Evolutionary conservation across 2,329 filamentous ascomycete genomes (phyloP), one percentile per base, ranked within the genome.

Genomic region (Hymenoscyphus infarciens): DNA sequence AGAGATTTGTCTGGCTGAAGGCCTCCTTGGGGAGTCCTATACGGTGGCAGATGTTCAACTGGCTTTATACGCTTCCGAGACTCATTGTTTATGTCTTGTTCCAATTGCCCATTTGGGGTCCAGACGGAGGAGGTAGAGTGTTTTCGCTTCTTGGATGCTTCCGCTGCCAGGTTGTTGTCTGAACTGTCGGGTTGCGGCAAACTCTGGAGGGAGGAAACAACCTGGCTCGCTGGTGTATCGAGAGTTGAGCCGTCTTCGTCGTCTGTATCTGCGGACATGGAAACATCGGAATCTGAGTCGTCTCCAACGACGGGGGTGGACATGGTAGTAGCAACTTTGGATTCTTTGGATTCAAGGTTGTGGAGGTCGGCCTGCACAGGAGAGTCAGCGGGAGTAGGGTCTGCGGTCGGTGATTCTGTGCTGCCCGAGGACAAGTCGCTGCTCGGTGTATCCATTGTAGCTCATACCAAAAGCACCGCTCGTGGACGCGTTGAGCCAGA

Each of bases 251-350:
- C 60, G 49, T 73, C 68, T 55, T 64, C 60, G 33, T 71, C 66
- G 33, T 75, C 74, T 19, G 69, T 71, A 33, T 75, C 73, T 49
- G 71, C 69, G 60, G 70, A 72, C 74, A 76, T 76, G 52, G 74
- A 75, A 54, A 75, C 66, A 66, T 76, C 75, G 4, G 75, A 76
- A 55, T 63, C 68, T 39, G 74, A 75, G 56, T 72, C 69, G 66
- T 71, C 65, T 59, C 68, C 58, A 61, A 67, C 54, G 29, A 64
- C 61, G 16, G 65, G 49, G 22, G 60, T 60, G 16, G 31, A 63
- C 55, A 58, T 56, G 27, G 62, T 45, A 7, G 57, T 55, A 22
- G 35, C 33, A 29, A 62, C 60, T 42, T 54, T 45, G 33, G 62
- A 62, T 56, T 62, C 60, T 42, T 54, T 45, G 33, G 62, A 62